Conservation (phyloP, 1,139 yeast genomes). For the Blastobotrys apis region DNA sequence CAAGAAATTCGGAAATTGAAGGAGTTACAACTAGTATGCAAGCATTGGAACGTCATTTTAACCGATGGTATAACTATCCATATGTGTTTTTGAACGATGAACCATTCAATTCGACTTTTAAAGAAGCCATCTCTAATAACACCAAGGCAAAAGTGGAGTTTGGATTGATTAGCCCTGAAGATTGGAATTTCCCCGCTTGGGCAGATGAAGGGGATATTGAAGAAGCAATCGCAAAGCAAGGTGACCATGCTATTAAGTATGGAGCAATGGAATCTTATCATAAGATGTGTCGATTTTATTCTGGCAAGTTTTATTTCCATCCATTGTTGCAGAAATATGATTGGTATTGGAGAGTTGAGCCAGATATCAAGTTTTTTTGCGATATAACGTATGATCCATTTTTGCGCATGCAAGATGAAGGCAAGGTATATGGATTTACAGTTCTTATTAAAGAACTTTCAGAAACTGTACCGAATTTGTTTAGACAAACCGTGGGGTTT, state of each 20-base stretch:
- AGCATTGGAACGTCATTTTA: conserved; percentile 61
- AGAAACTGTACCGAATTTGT: conserved; percentile 54
- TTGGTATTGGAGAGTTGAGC: conserved; percentile 81
- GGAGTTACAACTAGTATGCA: conserved; percentile 50
- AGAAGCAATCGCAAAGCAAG: conserved; percentile 42
- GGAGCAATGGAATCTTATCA: conserved; percentile 61
- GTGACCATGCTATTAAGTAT: conserved; percentile 54
- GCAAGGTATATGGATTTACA: conserved; percentile 65
- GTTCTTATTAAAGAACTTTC: conserved; percentile 64
- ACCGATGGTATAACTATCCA: conserved; percentile 68
- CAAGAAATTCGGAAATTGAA: conserved; percentile 56
- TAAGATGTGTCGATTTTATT: conserved; percentile 74
- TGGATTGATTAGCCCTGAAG: conserved; percentile 47
- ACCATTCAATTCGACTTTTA: conserved; percentile 58
- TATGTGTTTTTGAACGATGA: conserved; percentile 76
- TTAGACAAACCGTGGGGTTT: conserved; percentile 63
- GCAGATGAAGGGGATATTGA: conserved; percentile 43
- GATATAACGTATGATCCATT: conserved; percentile 72
- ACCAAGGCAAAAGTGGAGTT: conserved; percentile 55
- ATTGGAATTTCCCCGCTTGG: conserved; percentile 62
- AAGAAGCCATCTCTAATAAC: conserved; percentile 37
- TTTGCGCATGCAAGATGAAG: conserved; percentile 61
- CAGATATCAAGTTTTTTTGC: conserved; percentile 61
- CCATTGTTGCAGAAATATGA: conserved; percentile 52
- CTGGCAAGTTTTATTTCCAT: conserved; percentile 58